phyloP scores from a whole-genome alignment of 2,329 filamentous ascomycete genomes.

The Didymella sp. region DNA sequence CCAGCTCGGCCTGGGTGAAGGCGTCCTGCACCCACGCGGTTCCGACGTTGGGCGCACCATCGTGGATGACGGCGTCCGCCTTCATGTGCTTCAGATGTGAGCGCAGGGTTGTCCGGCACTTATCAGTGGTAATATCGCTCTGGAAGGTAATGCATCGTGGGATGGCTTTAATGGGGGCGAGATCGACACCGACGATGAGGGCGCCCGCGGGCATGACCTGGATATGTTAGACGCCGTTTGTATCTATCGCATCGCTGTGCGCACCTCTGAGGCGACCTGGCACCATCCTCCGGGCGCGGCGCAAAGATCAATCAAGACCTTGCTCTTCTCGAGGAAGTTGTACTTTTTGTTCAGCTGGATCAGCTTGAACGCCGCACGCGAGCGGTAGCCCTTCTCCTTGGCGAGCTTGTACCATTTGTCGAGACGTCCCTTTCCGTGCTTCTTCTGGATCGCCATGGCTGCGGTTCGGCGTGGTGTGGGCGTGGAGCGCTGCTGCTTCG shows the following conservation, averaged over 20 bases:
- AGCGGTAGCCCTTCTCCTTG: slow-evolving; percentile 97
- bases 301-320: slow-evolving; percentile 95
- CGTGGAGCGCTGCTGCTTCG: slow-evolving; percentile 18
- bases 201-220: slow-evolving; percentile 83
- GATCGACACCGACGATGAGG: slow-evolving; percentile 92
- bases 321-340: slow-evolving; percentile 96
- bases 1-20: slow-evolving; percentile 94
- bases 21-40: slow-evolving; percentile 98
- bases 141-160: slow-evolving; percentile 94
- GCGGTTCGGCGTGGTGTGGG: slow-evolving; percentile 28
- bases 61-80: slow-evolving; percentile 92
- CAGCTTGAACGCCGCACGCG: slow-evolving; percentile 95
- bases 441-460: slow-evolving; percentile 94
- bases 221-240: background rate
- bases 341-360: slow-evolving; percentile 99
- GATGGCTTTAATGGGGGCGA: slow-evolving; percentile 94
- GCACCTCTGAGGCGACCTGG: slow-evolving; percentile 85
- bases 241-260: slow-evolving; percentile 46
- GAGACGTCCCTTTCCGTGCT: slow-evolving; percentile 96
- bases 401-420: slow-evolving; percentile 99
- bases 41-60: slow-evolving; percentile 97
- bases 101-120: slow-evolving; percentile 88
- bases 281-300: slow-evolving; percentile 77
- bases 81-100: slow-evolving; percentile 95
- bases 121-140: slow-evolving; percentile 96